A percentile compares a stretch with the other conserved stretches of the same genome.
Conservation (phyloP, 2,329 filamentous ascomycete genomes). For the Pyricularia pennisetigena region DNA sequence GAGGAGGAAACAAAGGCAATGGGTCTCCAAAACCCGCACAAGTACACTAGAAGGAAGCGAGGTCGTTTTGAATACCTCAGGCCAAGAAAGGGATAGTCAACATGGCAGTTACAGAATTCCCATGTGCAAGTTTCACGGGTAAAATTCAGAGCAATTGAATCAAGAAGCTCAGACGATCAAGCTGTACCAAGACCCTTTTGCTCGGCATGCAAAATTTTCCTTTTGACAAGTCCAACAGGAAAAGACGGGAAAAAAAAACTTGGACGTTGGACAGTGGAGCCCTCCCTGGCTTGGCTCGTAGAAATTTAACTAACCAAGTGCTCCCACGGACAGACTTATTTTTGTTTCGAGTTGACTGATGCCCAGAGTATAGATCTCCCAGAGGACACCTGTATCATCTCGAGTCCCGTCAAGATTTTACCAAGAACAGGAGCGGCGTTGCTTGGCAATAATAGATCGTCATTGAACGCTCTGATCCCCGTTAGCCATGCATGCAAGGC, state of each 20-base stretch:
- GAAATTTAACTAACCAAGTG: background rate
- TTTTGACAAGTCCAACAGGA: no score
- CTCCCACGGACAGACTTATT: no score
- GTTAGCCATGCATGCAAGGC: background rate
- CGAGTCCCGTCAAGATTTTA: background rate
- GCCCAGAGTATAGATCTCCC: background rate
- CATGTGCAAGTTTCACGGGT: background rate
- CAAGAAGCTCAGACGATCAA: background rate
- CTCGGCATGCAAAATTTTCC: no score
- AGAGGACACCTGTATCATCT: background rate
- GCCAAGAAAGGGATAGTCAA: background rate
- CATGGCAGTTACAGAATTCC: background rate
- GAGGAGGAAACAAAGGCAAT: background rate
- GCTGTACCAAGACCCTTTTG: background rate
- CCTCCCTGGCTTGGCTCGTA: background rate
- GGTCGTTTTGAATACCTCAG: background rate
- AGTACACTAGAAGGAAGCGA: no score
- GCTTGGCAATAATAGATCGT: background rate
- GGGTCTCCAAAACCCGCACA: background rate
- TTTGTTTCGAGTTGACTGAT: background rate
- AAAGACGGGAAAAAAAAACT: background rate
- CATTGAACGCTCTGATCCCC: background rate
- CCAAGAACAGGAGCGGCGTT: background rate
- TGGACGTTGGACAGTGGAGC: background rate
- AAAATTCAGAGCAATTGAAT: background rate